phyloP scores from a whole-genome alignment of 1,139 yeast species.

The Yamadazyma pseudoaaseri region DNA sequence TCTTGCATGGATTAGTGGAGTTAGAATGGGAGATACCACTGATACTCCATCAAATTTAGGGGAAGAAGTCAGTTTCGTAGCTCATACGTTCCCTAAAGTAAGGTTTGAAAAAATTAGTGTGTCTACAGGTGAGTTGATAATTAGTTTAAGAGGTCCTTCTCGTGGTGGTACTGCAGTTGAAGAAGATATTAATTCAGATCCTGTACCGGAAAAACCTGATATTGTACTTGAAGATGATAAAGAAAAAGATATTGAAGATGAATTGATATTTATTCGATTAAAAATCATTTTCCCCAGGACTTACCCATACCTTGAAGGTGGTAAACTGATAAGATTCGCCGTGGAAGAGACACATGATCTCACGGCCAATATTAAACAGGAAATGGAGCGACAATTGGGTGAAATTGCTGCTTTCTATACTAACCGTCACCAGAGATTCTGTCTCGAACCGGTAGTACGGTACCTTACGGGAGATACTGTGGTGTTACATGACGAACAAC shows the following conservation, averaged over 20 bases:
- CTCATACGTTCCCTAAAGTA: conserved; percentile 86
- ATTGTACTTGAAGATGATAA: not conserved
- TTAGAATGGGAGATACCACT: conserved; percentile 69
- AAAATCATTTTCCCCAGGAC: conserved; percentile 64
- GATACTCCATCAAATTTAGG: conserved; percentile 69
- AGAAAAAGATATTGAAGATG: conserved; percentile 36
- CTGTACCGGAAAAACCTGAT: not conserved
- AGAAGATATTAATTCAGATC: not conserved
- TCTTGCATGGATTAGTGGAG: conserved; percentile 92
- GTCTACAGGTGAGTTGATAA: conserved; percentile 73
- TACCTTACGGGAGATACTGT: conserved; percentile 81
- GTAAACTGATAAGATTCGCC: conserved; percentile 37
- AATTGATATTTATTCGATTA: conserved; percentile 67
- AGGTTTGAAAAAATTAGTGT: conserved; percentile 86
- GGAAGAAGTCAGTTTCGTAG: conserved; percentile 87
- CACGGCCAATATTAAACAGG: conserved; percentile 42
- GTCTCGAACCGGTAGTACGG: conserved; percentile 79
- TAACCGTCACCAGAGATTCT: conserved; percentile 54
- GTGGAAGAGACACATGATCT: conserved; percentile 81
- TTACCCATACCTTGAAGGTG: conserved; percentile 59
- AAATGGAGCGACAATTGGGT: conserved; percentile 49
- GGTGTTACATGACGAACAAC: conserved; percentile 41
- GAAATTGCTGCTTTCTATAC: conserved; percentile 61
- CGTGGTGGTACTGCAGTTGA: conserved; percentile 9
- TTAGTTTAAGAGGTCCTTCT: conserved; percentile 82